These are phyloP conservation scores for Hyaloscypha hepaticicola DNA, from an alignment of 495 filamentous ascomycete genomes.

Conservation along the genomic window DNA sequence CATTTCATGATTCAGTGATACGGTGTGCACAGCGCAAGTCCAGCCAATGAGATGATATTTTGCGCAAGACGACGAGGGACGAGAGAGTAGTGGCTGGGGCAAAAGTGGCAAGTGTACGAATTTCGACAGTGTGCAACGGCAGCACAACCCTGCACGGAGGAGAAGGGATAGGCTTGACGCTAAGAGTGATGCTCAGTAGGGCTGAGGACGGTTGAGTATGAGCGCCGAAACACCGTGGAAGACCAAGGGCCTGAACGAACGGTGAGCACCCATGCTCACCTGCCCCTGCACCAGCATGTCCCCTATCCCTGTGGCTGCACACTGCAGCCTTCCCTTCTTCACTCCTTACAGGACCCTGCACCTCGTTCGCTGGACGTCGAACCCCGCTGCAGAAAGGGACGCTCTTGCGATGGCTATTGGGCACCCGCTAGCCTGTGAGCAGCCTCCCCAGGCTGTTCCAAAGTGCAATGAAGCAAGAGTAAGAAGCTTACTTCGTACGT, in stretches of 20 bases:
- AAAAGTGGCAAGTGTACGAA: background rate
- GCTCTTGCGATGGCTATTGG: too few species aligned
- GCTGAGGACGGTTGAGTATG: slow-evolving; percentile 12
- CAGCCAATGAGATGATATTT: background rate
- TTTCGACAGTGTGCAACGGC: background rate
- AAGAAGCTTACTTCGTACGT: background rate
- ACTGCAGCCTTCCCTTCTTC: too few species aligned
- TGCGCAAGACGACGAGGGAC: background rate
- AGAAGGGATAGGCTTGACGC: slow-evolving; percentile 3
- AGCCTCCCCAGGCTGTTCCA: too few species aligned
- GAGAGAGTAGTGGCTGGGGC: background rate
- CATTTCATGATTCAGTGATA: background rate
- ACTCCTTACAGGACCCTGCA: background rate
- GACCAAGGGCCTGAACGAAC: background rate
- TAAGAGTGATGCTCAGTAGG: slow-evolving; percentile 1
- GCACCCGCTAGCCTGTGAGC: too few species aligned
- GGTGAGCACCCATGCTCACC: background rate
- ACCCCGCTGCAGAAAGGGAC: background rate
- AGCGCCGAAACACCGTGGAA: slow-evolving; percentile 1
- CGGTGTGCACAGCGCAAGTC: background rate
- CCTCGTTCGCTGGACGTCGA: background rate
- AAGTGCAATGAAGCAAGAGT: background rate
- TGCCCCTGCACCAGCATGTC: background rate
- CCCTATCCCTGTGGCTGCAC: background rate
- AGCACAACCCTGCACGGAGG: background rate